phyloP scores from a whole-genome alignment of 768 basidiomycete species.

The Psilocybe azurescens region DNA sequence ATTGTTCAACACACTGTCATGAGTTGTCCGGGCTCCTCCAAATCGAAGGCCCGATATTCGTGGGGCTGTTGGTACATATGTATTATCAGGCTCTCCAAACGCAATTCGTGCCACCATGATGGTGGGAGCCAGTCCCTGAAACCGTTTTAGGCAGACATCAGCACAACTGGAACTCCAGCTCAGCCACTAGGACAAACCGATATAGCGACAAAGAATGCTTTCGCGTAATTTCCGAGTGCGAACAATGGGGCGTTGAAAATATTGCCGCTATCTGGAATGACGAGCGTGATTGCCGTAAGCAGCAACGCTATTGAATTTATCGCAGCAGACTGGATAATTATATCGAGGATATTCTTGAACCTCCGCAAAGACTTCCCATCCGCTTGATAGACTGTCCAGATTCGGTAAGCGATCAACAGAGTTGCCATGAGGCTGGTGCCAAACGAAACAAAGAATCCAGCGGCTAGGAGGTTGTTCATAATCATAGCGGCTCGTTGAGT shows the following conservation, averaged over 20 bases:
- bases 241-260: neutral
- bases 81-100: neutral
- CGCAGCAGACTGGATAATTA: slow-evolving; percentile 6
- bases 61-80: neutral
- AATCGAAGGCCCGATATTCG: slow-evolving; percentile 1
- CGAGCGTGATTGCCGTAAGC: neutral
- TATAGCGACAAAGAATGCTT: neutral
- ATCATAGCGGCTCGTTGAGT: neutral
- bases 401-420: slow-evolving; percentile 8
- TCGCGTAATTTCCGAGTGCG: neutral
- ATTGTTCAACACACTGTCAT: neutral
- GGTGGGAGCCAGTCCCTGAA: slow-evolving; percentile 6
- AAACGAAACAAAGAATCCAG: slow-evolving; percentile 5
- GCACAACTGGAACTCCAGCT: neutral
- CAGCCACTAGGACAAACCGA: neutral
- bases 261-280: slow-evolving; percentile 2
- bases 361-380: neutral
- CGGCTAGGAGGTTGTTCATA: slow-evolving; percentile 3
- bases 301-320: slow-evolving; percentile 1
- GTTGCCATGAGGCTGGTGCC: slow-evolving; percentile 2
- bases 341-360: slow-evolving; percentile 3
- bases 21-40: neutral
- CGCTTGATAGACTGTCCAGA: neutral
- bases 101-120: slow-evolving; percentile 10
- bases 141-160: neutral